phyloP scores from a whole-genome alignment of 495 filamentous ascomycete genomes.

The Ramalina intermedia region DNA sequence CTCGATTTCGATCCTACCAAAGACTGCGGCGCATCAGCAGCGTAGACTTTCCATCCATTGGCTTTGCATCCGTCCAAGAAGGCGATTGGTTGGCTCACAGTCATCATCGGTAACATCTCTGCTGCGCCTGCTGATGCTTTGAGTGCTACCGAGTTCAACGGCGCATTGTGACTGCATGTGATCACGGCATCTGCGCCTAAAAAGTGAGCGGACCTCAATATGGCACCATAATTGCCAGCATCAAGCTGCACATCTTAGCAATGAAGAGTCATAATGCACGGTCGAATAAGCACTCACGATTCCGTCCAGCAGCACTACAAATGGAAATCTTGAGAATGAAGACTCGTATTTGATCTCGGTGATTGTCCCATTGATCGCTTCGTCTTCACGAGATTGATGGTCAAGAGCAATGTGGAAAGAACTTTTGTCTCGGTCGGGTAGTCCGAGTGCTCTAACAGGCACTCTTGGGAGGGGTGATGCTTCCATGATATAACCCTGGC shows the following conservation, averaged over 20 bases:
- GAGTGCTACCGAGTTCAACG: constrained; percentile 57
- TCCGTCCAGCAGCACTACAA: constrained; percentile 71
- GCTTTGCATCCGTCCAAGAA: constrained; percentile 54
- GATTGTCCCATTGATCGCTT: constrained; percentile 48
- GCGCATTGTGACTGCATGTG: constrained; percentile 53
- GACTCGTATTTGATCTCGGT: constrained; percentile 20
- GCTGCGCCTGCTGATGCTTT: constrained; percentile 81
- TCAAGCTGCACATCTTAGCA: constrained; percentile 37
- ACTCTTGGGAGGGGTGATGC: constrained; percentile 64
- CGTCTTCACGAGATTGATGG: constrained; percentile 61
- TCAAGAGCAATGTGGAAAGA: constrained; percentile 45
- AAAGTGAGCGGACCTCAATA: constrained; percentile 73
- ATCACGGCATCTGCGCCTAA: constrained; percentile 67
- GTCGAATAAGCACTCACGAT: constrained; percentile 27
- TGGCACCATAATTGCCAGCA: constrained; percentile 78
- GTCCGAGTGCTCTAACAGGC: constrained; percentile 47
- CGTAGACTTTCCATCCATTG: constrained; percentile 74
- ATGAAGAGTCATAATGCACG: neutral
- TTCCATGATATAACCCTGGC: constrained; percentile 65
- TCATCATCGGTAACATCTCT: constrained; percentile 59
- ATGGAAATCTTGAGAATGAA: constrained; percentile 45
- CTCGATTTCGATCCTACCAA: neutral
- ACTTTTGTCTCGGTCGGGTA: constrained; percentile 22
- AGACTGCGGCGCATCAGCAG: constrained; percentile 45
- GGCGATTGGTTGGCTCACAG: constrained; percentile 43